These are phyloP conservation scores for Pseudogymnoascus sp. DNA, from an alignment of 2,329 filamentous ascomycete genomes.

Conservation along the genomic window DNA sequence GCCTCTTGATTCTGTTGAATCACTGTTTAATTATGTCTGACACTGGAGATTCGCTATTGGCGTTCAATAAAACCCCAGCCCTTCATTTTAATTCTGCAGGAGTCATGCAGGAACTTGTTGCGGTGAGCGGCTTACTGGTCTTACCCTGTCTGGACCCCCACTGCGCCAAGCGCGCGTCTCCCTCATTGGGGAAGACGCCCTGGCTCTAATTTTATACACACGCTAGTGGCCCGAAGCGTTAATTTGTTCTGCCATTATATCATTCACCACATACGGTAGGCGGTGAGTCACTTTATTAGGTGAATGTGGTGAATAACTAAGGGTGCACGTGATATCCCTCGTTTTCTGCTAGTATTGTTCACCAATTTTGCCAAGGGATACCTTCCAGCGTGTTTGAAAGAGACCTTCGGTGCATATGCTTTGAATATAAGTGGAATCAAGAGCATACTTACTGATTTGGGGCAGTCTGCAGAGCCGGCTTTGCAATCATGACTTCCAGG, in stretches of 20 bases:
- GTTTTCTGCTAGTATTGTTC: background rate
- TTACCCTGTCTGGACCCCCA: conserved; percentile 1
- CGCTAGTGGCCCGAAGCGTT: conserved; percentile 1
- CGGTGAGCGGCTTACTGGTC: background rate
- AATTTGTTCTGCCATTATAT: background rate
- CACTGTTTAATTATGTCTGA: conserved; percentile 6
- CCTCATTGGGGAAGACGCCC: background rate
- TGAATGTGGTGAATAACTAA: background rate
- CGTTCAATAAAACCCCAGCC: background rate
- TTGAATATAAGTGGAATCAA: background rate
- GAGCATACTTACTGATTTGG: background rate
- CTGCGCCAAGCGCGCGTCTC: conserved; percentile 4
- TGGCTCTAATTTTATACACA: conserved; percentile 9
- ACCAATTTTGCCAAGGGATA: background rate
- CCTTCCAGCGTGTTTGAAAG: background rate
- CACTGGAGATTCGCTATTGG: background rate
- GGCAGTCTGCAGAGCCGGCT: background rate
- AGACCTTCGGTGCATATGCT: background rate
- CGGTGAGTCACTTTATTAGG: background rate
- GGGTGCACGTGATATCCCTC: background rate
- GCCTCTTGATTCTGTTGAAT: background rate
- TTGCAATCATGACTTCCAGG: conserved; percentile 1
- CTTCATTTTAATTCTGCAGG: conserved; percentile 9
- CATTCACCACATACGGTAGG: background rate
- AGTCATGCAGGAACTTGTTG: conserved; percentile 3